Conservation (phyloP, 176 grass and related monocot genomes). For the Olyra latifolia region DNA sequence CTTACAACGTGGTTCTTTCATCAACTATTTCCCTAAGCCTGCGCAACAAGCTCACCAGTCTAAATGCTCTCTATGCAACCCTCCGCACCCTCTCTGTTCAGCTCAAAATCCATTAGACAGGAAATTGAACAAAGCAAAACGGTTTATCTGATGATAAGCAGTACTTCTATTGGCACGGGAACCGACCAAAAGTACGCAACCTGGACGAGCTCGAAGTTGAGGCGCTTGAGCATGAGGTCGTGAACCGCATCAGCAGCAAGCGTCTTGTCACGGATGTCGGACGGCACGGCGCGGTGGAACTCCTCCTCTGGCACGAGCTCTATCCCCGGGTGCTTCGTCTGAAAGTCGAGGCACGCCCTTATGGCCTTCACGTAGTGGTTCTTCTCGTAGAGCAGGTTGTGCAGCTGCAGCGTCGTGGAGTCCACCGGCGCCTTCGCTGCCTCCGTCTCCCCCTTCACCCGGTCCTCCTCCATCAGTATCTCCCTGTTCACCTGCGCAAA, state of each 20-base stretch:
- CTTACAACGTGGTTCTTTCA: background rate
- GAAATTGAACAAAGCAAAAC: background rate
- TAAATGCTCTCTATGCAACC: background rate
- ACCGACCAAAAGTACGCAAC: constrained; percentile 32
- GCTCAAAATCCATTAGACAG: background rate
- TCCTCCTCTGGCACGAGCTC: constrained; percentile 91
- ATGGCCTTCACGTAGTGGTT: constrained; percentile 98
- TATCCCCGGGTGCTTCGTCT: constrained; percentile 83
- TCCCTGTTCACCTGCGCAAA: constrained; percentile 70
- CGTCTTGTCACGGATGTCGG: constrained; percentile 67
- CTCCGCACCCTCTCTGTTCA: background rate
- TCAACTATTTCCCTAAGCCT: background rate
- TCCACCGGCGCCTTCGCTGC: constrained; percentile 89
- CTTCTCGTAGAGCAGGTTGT: constrained; percentile 98
- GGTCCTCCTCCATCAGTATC: constrained; percentile 93
- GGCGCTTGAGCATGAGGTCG: constrained; percentile 92
- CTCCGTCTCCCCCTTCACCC: constrained; percentile 76
- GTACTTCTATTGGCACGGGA: background rate
- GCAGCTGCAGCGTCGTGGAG: constrained; percentile 81
- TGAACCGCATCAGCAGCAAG: constrained; percentile 68
- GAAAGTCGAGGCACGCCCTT: constrained; percentile 77
- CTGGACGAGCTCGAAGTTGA: constrained; percentile 93
- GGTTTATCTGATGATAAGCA: background rate
- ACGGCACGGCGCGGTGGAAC: constrained; percentile 57
- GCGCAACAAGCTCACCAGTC: background rate